phyloP scores from a whole-genome alignment of 2,329 filamentous ascomycete species.

The Monosporascus sp. region DNA sequence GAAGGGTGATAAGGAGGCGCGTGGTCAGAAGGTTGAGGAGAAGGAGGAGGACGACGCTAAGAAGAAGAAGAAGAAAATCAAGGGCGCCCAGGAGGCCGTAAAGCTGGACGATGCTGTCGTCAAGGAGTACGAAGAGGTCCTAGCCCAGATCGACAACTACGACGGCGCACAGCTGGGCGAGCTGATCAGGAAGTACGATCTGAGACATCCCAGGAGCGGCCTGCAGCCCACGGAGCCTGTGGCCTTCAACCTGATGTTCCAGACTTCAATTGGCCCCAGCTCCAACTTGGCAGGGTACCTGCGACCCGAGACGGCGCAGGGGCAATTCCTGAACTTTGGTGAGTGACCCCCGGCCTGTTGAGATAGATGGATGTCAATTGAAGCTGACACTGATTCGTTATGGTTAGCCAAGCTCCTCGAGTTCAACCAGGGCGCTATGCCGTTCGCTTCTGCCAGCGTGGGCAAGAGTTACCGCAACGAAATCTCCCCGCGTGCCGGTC shows the following conservation, averaged over 20 bases:
- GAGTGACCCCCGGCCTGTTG: neutral
- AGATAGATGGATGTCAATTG: neutral
- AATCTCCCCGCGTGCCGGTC: constrained; percentile 86
- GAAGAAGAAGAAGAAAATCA: constrained; percentile 85
- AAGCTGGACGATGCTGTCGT: constrained; percentile 84
- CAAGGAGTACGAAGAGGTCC: constrained; percentile 83
- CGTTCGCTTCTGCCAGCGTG: constrained; percentile 94
- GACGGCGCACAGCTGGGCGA: constrained; percentile 78
- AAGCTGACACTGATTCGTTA: neutral
- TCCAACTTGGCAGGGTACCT: constrained; percentile 82
- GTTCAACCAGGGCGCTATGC: constrained; percentile 93
- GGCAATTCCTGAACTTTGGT: constrained; percentile 90
- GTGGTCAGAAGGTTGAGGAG: constrained; percentile 74
- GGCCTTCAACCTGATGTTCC: constrained; percentile 98
- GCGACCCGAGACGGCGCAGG: constrained; percentile 92
- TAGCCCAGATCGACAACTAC: constrained; percentile 95
- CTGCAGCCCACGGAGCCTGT: constrained; percentile 75
- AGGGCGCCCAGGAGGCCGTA: constrained; percentile 69
- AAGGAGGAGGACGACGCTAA: constrained; percentile 62
- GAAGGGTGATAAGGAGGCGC: constrained; percentile 88
- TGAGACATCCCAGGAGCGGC: constrained; percentile 80
- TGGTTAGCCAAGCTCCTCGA: constrained; percentile 75
- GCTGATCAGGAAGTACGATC: constrained; percentile 86
- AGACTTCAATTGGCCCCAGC: constrained; percentile 89
- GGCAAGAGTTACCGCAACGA: constrained; percentile 98